Evolutionary conservation across 306 rosid genomes (phyloP), one percentile per base, ranked within the genome.

Genomic region (Mucuna pruriens): DNA sequence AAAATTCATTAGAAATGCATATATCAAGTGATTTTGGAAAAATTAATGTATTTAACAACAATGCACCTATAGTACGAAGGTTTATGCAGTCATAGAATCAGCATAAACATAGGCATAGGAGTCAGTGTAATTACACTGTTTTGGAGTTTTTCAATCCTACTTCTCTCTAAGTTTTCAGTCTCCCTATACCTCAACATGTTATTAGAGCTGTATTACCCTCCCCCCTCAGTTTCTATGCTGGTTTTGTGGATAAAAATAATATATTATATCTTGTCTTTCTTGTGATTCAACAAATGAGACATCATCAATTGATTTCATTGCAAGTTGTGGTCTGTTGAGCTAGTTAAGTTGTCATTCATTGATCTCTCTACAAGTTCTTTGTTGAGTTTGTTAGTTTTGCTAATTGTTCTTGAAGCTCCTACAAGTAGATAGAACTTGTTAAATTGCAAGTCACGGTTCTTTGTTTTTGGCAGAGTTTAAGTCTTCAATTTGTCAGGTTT

Each of bases 1-100:
- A 90, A 71, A 84, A 80, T 80, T 55, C 39, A 88, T 81, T 52
- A 74, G 34, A 89, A 73, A 51, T 72, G 29, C 51, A 46, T n/a
- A 65, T 69, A 29, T 11, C 45, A 79, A 58, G 38, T 15, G 54
- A 64, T 36, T 45, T 49, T 54, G 55, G 69, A 77, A 44, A 54
- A 66, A 81, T 65, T 57, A 57, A 64, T 74, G 57, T 15, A 77
- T 64, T 10, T 61, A 17, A 23, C 54, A 34, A 25, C 17, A 77
- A 7, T 25, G 22, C 81, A 78, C 51, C 51, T 44, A 57, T 44
- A 46, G 69, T 54, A 64, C n/a, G 34, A 81, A 49, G 64, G 23
- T 33, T 49, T 20, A 77, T 65, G 60, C 67, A 71, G 77, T 71
- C 61, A 42, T 77, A 25, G 63, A 6, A 77, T 71, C 68, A 52